Percentiles rank a stretch among this genome's conserved stretches.
phyloP scores from a whole-genome alignment of 805 yeast species.

The Cyberlindnera samutprakarnensis region DNA sequence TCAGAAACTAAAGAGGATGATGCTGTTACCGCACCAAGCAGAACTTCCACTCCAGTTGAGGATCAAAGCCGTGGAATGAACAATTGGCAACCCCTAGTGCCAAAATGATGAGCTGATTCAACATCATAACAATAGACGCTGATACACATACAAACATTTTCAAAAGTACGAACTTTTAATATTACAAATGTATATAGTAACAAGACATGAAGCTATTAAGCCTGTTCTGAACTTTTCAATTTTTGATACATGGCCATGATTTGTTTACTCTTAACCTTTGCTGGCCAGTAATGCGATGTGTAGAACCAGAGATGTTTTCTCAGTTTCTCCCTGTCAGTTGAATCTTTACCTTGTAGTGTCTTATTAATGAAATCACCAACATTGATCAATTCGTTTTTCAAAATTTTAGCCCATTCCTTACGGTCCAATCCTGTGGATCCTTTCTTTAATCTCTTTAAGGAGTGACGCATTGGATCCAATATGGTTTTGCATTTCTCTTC shows the following conservation, averaged over 20 bases:
- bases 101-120: constrained; percentile 6
- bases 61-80: constrained; percentile 8
- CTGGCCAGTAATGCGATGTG: constrained; percentile 85
- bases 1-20: constrained; percentile 1
- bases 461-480: constrained; percentile 59
- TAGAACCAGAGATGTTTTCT: constrained; percentile 76
- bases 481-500: constrained; percentile 56
- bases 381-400: constrained; percentile 58
- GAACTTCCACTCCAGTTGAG: constrained; percentile 1
- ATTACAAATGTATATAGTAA: too few species aligned
- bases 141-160: too few species aligned
- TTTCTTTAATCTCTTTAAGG: constrained; percentile 56
- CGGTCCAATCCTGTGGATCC: constrained; percentile 71
- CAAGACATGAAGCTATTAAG: too few species aligned
- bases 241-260: constrained; percentile 71
- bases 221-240: too few species aligned
- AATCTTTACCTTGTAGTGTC: constrained; percentile 23
- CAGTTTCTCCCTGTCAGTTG: constrained; percentile 30
- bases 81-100: constrained; percentile 17
- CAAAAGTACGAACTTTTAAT: too few species aligned
- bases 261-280: constrained; percentile 65
- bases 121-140: background rate
- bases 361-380: constrained; percentile 67
- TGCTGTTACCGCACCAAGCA: constrained; percentile 8
- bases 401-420: constrained; percentile 66